Conservation (phyloP, 371 early-diverging fungal genomes). For the Circinella umbellata region DNA sequence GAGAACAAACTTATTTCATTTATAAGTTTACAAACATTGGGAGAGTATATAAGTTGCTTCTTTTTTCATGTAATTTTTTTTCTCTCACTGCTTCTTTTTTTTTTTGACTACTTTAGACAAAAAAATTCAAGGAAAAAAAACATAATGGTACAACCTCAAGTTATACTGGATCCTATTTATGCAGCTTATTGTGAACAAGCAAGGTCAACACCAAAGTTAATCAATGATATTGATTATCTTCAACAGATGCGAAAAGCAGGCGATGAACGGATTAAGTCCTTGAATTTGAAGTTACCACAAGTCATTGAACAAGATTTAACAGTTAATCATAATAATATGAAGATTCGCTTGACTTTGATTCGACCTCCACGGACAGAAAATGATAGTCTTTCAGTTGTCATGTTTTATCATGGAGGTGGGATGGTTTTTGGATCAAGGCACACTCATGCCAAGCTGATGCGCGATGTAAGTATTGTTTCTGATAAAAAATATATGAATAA, state of each 20-base stretch:
- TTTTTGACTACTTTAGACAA: neutral
- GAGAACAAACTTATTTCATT: too few species aligned
- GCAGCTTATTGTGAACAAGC: neutral
- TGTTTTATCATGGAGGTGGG: constrained; percentile 30
- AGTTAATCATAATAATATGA: neutral
- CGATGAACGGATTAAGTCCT: neutral
- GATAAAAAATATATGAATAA: too few species aligned
- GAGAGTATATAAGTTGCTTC: too few species aligned
- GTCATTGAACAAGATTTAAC: constrained; percentile 15
- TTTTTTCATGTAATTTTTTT: too few species aligned
- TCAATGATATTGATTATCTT: neutral
- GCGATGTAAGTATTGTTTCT: constrained; percentile 16
- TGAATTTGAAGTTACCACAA: neutral
- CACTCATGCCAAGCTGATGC: constrained; percentile 21
- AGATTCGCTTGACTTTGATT: constrained; percentile 6
- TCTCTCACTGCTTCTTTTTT: neutral
- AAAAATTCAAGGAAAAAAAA: neutral
- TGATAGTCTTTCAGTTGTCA: constrained; percentile 18
- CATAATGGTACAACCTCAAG: neutral
- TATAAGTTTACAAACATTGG: too few species aligned
- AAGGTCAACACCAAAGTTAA: neutral
- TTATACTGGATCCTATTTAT: neutral
- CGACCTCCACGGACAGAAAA: constrained; percentile 24
- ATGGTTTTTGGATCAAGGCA: constrained; percentile 25
- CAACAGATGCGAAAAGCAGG: neutral